These are phyloP conservation scores for Pythium scleroteichum DNA, from an alignment of 352 stramenopile genomes.

Conservation along the genomic window DNA sequence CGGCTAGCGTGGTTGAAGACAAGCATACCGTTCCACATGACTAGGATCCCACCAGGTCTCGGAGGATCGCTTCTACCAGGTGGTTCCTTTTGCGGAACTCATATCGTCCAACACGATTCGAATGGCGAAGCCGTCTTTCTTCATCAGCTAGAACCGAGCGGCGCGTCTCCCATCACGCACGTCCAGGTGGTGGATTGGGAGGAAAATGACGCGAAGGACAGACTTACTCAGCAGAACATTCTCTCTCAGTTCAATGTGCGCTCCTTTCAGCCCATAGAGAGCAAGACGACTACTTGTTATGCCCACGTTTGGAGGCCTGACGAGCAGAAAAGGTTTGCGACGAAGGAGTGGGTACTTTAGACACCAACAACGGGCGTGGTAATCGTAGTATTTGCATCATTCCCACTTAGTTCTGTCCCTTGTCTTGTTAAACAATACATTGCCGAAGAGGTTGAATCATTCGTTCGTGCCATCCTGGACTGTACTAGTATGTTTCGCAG, in stretches of 20 bases:
- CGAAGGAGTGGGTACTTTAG: neutral
- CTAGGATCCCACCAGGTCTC: constrained; percentile 16
- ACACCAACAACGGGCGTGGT: neutral
- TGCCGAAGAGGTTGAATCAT: too few relatives aligned
- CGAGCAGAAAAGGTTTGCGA: neutral
- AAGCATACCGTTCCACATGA: constrained; percentile 26
- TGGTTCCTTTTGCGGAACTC: constrained; percentile 25
- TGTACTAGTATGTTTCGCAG: too few relatives aligned
- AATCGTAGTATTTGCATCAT: too few relatives aligned
- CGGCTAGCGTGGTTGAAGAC: constrained; percentile 32
- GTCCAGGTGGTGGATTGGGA: constrained; percentile 9
- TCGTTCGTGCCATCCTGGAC: too few relatives aligned
- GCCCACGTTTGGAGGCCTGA: neutral
- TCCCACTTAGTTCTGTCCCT: too few relatives aligned
- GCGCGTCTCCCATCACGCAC: neutral
- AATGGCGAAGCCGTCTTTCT: constrained; percentile 23
- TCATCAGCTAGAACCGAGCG: constrained; percentile 10
- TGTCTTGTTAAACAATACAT: too few relatives aligned
- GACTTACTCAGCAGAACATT: too few relatives aligned
- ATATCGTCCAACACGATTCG: constrained; percentile 30
- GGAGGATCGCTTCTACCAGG: neutral
- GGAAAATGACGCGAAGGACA: neutral
- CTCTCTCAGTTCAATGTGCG: too few relatives aligned
- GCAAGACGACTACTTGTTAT: neutral
- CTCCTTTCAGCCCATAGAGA: too few relatives aligned